phyloP scores from a whole-genome alignment of 345 rosid genomes.

The Carallia brachiata region DNA sequence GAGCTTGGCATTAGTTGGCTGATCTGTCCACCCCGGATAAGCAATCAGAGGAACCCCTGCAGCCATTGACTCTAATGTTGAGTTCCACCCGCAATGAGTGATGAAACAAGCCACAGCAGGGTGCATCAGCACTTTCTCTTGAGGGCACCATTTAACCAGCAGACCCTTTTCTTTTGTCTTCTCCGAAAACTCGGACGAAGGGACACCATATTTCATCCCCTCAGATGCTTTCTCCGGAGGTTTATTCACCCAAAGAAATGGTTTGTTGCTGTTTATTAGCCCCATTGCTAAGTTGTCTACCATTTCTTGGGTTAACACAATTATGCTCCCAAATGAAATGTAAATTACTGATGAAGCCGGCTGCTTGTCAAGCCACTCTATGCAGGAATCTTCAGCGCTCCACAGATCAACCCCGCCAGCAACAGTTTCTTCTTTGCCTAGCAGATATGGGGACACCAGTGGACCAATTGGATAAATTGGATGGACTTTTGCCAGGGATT shows the following conservation, averaged over 20 bases:
- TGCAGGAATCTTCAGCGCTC: constrained; percentile 38
- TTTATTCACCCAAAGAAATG: constrained; percentile 61
- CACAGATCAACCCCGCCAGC: constrained; percentile 32
- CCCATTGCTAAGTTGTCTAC: constrained; percentile 43
- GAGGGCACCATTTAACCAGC: constrained; percentile 50
- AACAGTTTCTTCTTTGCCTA: constrained; percentile 24
- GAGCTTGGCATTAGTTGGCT: constrained; percentile 38
- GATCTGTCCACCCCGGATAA: constrained; percentile 49
- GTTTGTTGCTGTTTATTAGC: constrained; percentile 27
- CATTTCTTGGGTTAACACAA: constrained; percentile 26
- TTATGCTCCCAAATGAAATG: constrained; percentile 59
- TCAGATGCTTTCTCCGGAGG: constrained; percentile 12
- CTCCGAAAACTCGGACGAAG: constrained; percentile 20
- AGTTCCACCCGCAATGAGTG: constrained; percentile 68
- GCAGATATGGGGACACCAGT: constrained; percentile 44
- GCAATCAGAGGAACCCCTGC: constrained; percentile 55
- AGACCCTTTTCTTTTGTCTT: constrained; percentile 38
- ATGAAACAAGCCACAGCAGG: constrained; percentile 43
- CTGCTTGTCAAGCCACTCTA: constrained; percentile 56
- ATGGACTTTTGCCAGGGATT: constrained; percentile 23
- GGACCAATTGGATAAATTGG: constrained; percentile 52
- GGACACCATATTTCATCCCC: not conserved
- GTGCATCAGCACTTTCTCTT: constrained; percentile 48
- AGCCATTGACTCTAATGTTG: constrained; percentile 44
- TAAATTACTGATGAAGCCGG: constrained; percentile 48